Evolutionary conservation across 2,329 filamentous ascomycete genomes (phyloP).

Genomic region (Dactylonectria estremocensis): DNA sequence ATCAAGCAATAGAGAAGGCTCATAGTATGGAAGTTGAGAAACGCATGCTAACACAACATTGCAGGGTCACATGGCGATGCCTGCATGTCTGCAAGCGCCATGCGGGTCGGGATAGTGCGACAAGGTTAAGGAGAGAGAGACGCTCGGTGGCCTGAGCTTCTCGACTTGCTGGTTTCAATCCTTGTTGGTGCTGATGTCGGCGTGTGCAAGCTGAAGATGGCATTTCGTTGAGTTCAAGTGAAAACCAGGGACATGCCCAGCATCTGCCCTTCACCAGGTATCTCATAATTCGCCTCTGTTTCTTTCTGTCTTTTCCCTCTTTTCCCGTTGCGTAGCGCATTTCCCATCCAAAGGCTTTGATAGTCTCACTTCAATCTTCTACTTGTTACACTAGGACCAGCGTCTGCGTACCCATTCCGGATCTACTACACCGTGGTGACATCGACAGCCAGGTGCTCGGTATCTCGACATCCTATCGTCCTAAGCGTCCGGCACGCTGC

Average conservation of each 20-base stretch:
- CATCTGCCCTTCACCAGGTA: neutral
- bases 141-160: neutral
- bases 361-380: neutral
- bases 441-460: neutral
- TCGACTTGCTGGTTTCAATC: neutral
- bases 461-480: neutral
- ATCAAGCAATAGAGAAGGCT: no score
- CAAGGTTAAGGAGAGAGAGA: neutral
- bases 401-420: constrained; percentile 1
- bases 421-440: constrained; percentile 3
- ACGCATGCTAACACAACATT: neutral
- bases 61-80: neutral
- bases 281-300: neutral
- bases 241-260: neutral
- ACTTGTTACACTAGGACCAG: neutral
- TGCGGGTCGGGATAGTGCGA: neutral
- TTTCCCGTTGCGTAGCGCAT: neutral
- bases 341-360: neutral
- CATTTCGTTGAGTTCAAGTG: neutral
- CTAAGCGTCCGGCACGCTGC: neutral
- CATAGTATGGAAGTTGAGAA: no score
- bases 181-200: constrained; percentile 1
- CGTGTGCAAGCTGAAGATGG: neutral
- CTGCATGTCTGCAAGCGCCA: neutral
- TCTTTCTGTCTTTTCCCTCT: neutral